Percentiles rank a stretch among this genome's conserved stretches.
These are phyloP conservation scores for Pseudogymnoascus destructans DNA, from an alignment of 2,329 filamentous ascomycete species.

Conservation along the genomic window DNA sequence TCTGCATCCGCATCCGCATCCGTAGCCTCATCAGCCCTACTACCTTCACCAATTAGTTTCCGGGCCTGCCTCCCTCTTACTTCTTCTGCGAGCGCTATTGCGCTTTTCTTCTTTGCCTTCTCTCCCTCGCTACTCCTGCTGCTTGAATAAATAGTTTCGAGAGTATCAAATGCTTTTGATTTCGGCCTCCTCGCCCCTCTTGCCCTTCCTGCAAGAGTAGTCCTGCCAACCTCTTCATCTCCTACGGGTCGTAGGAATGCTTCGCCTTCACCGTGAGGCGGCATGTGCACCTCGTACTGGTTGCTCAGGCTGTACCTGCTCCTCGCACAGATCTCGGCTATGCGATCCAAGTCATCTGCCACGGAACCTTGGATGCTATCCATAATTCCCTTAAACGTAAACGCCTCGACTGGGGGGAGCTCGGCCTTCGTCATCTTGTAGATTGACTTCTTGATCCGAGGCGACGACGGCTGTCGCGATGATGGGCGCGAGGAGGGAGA, in stretches of 20 bases:
- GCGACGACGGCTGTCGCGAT: slow-evolving; percentile 18
- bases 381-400: slow-evolving; percentile 52
- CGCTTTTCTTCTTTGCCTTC: slow-evolving; percentile 41
- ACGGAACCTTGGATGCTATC: slow-evolving; percentile 37
- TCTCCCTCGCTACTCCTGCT: slow-evolving; percentile 52
- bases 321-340: slow-evolving; percentile 53
- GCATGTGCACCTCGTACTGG: slow-evolving; percentile 53
- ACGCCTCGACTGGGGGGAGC: slow-evolving; percentile 49
- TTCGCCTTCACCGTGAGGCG: slow-evolving; percentile 46
- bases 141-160: slow-evolving; percentile 55
- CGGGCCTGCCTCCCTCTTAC: slow-evolving; percentile 36
- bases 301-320: slow-evolving; percentile 53
- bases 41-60: slow-evolving; percentile 23
- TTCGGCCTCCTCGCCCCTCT: slow-evolving; percentile 21
- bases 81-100: slow-evolving; percentile 41
- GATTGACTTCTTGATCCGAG: slow-evolving; percentile 15
- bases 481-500: slow-evolving; percentile 28
- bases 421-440: slow-evolving; percentile 28
- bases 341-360: slow-evolving; percentile 46
- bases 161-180: slow-evolving; percentile 41
- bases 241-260: slow-evolving; percentile 29
- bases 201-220: slow-evolving; percentile 16
- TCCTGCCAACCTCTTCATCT: slow-evolving; percentile 17
- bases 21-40: slow-evolving; percentile 10
- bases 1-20: slow-evolving; percentile 13